Evolutionary conservation across 106 monocot genomes (phyloP), one percentile per base, ranked within the genome.

Genomic region (Phalaenopsis equestris): DNA sequence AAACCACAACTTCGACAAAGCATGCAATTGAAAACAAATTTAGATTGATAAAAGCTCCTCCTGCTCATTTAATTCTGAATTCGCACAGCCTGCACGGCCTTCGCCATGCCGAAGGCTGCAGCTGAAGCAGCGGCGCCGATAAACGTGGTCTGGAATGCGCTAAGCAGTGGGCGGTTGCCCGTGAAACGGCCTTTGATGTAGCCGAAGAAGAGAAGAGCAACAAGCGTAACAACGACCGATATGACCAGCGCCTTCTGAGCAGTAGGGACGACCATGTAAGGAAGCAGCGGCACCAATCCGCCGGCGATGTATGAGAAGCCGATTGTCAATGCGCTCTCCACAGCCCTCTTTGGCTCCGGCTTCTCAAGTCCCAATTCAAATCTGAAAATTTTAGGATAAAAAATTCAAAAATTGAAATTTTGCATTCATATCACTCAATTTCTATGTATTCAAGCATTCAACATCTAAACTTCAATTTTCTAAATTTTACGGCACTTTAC

Each of bases 341-440:
- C 18, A 18, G 97, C 94, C 74, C 94, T 89, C 86, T 82, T 89
- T 3, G 94, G 90, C 18, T 97, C 89, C 0, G 97, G 97, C 85
- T 97, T 97, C 81, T 97, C 92, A 37, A 97, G 55, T 12, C 94
- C 97, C 15, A 97, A 79, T 81, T 97, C 97, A 79, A 97, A 97
- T 85, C 96, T 72, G 64, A 21, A 65, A 10, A 12, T 52, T 52
- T 48, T 10, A 12, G 12, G 24, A 65, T 23, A 65, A 24, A 24
- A 23, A 65, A 65, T 57, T 57, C 57, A 57, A 15, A 57, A 19
- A 4, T 45, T 45, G 3, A 3, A 45, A 45, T 45, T 45, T 45
- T 45, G 3, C 43, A 45, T 4, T 4, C 43, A 45, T 45, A 45
- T 45, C 43, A 43, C 43, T n/a, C n/a, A n/a, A n/a, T n/a, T n/a